These are phyloP conservation scores for Elsinoe arachidis DNA, from an alignment of 2,329 filamentous ascomycete genomes.

Conservation along the genomic window DNA sequence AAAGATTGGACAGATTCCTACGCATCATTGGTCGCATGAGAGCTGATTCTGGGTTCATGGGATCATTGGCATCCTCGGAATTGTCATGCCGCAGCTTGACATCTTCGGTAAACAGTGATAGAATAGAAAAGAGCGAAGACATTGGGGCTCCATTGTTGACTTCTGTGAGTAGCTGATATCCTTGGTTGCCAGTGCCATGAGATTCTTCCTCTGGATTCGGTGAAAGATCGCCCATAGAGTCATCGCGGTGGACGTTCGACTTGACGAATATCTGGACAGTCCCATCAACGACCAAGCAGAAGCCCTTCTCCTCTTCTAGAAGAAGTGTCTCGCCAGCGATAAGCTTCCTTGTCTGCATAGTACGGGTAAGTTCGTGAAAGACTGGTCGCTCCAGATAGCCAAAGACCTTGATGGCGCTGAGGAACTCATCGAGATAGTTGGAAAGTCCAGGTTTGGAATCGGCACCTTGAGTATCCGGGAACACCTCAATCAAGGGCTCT, in stretches of 20 bases:
- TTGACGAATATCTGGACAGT: slow-evolving; percentile 98
- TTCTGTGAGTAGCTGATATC: slow-evolving; percentile 90
- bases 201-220: slow-evolving; percentile 35
- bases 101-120: slow-evolving; percentile 94
- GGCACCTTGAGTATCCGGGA: slow-evolving; percentile 84
- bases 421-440: slow-evolving; percentile 96
- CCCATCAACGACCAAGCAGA: slow-evolving; percentile 94
- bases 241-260: slow-evolving; percentile 51
- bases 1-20: slow-evolving; percentile 4
- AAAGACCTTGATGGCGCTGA: slow-evolving; percentile 98
- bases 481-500: slow-evolving; percentile 89
- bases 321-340: slow-evolving; percentile 93
- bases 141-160: slow-evolving; percentile 97
- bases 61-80: slow-evolving; percentile 46
- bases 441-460: slow-evolving; percentile 82
- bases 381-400: slow-evolving; percentile 93
- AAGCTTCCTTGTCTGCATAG: slow-evolving; percentile 95
- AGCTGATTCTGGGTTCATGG: background rate
- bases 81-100: slow-evolving; percentile 65
- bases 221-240: slow-evolving; percentile 35
- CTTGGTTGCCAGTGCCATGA: slow-evolving; percentile 55
- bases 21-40: slow-evolving; percentile 6
- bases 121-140: slow-evolving; percentile 95
- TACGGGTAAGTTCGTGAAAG: slow-evolving; percentile 93
- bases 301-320: slow-evolving; percentile 94